A percentile compares a stretch with the other conserved stretches of the same genome.
phyloP scores from a whole-genome alignment of 345 rosid genomes.

The Eucalyptus globulus region DNA sequence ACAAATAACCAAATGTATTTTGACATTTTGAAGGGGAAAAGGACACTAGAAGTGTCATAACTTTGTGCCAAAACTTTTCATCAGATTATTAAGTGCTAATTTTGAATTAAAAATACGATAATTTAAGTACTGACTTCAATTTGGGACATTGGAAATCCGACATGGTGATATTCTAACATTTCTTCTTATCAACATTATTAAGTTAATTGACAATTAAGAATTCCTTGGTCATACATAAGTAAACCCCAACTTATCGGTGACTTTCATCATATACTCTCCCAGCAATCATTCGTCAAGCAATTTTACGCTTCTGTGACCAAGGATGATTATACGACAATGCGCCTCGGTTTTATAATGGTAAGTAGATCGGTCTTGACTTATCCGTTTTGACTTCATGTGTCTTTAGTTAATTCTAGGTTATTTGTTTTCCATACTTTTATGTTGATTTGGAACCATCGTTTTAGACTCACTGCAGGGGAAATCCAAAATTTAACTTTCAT shows the following conservation, averaged over 20 bases:
- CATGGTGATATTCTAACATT: background rate
- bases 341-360: constrained; percentile 83
- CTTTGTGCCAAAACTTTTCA: background rate
- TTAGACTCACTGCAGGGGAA: constrained; percentile 76
- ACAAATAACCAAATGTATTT: background rate
- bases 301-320: constrained; percentile 66
- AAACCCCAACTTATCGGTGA: background rate
- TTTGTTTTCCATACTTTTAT: background rate
- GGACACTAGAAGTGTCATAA: background rate
- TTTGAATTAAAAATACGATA: too few relatives aligned
- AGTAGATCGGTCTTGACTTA: background rate
- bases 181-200: background rate
- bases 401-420: background rate
- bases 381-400: background rate
- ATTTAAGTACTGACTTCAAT: fast-evolving
- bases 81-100: background rate
- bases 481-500: constrained; percentile 73
- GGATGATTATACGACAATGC: constrained; percentile 71
- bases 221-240: background rate
- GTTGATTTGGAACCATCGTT: background rate
- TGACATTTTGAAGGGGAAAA: background rate
- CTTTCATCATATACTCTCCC: background rate
- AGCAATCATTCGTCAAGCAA: constrained; percentile 88
- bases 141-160: background rate
- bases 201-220: background rate